Base-by-base conservation (phyloP, 371 early-diverging fungal genomes). In the Choanephora cucurbitarum region DNA sequence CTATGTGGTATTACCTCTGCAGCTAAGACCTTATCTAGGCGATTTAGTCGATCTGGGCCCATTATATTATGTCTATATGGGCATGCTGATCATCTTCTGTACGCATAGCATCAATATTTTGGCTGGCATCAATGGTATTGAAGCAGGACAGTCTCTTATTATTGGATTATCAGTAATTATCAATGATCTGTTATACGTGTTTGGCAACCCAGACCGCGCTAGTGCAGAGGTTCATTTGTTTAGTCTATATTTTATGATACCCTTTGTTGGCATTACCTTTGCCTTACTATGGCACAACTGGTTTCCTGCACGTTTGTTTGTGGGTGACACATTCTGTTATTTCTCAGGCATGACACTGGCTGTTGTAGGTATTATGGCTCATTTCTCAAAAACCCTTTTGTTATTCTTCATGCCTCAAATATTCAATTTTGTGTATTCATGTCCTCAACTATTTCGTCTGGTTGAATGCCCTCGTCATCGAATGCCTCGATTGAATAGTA, bases 311-410 rank as follows among this genome's bases (percentile, higher is more conserved):
- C 70, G 75, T 15, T 86, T 93, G 10, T 98, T 99, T 84, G 95
- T 95, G n/a, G 99, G 99, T 28, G 98, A 99, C 68, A 96, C 98
- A 0, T 97, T 85, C 63, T 91, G 94, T 67, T 98, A 98, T 67
- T 98, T 97, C 84, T 91, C 96, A 2, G 99, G 99, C n/a, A 98
- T 97, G 94, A 89, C 93, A 0, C 87, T 98, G 72, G 96, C 97
- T 0, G 96, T 96, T 2, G 92, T 95, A 8, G 97, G 96, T 0
- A 91, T 98, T 56, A 67, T 96, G 31, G 93, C 96, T 8, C 95
- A 96, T 53, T 93, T 94, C 64, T 88, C 90, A 42, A 96, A 97
- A 64, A 97, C 98, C 0, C 67, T 99, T 49, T 62, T 99, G 41
- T 67, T 98, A 32, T 92, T 99, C 69, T 95, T 97, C 69, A 65